Percentiles rank a stretch among this genome's conserved stretches.
Conservation (phyloP, 2,329 filamentous ascomycete genomes). For the Aspergillus ustus region DNA sequence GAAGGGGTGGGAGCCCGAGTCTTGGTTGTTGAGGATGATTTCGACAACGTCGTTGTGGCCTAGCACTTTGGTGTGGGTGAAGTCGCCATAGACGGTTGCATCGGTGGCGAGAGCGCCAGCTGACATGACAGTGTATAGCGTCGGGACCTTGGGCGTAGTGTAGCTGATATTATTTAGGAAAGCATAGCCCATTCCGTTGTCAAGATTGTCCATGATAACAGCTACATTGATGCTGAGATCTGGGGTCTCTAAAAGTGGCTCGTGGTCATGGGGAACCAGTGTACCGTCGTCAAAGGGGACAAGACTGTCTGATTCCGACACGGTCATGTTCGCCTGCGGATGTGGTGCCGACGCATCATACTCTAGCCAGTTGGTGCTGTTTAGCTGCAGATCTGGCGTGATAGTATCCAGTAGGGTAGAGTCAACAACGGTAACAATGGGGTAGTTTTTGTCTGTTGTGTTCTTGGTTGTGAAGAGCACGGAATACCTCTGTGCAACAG, state of each 20-base stretch:
- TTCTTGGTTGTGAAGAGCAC: constrained; percentile 65
- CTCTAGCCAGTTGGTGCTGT: constrained; percentile 54
- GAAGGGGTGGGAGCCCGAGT: constrained; percentile 50
- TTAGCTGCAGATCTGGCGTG: constrained; percentile 33
- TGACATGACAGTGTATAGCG: constrained; percentile 75
- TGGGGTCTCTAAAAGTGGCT: constrained; percentile 34
- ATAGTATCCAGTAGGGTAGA: not conserved
- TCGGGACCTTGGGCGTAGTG: constrained; percentile 73
- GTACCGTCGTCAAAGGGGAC: constrained; percentile 70
- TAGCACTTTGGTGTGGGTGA: constrained; percentile 67
- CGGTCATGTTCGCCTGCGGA: constrained; percentile 59
- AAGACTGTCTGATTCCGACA: constrained; percentile 52
- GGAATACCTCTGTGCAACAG: constrained; percentile 66
- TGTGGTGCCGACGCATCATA: constrained; percentile 56
- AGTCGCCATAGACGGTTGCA: constrained; percentile 68
- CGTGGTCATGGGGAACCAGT: constrained; percentile 30
- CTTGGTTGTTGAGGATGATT: constrained; percentile 42
- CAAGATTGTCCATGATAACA: constrained; percentile 60
- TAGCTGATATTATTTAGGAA: constrained; percentile 80
- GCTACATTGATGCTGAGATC: constrained; percentile 48
- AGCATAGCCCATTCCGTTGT: constrained; percentile 65
- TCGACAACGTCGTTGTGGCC: constrained; percentile 58
- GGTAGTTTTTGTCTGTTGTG: constrained; percentile 65
- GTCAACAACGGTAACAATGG: constrained; percentile 55
- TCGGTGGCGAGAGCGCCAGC: constrained; percentile 61